Conservation (phyloP, 2,329 filamentous ascomycete genomes). For the Cladosporium sp. region DNA sequence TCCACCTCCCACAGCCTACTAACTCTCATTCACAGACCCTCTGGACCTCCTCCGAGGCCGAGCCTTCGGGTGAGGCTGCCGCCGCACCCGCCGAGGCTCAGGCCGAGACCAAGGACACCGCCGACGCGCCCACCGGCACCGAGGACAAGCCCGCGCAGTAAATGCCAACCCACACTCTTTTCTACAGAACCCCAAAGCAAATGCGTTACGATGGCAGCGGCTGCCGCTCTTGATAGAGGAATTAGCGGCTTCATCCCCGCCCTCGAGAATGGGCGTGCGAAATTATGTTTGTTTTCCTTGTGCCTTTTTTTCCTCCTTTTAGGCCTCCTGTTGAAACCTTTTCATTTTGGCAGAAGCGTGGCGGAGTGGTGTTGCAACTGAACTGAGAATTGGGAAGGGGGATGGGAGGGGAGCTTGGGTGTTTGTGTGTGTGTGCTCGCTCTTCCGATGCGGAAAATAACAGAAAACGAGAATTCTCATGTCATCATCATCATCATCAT, state of each 20-base stretch:
- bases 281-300: constrained; percentile 7
- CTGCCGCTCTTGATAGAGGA: constrained; percentile 3
- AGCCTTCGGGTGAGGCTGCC: constrained; percentile 59
- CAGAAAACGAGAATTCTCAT: too few species aligned
- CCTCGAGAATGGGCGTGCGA: constrained; percentile 1
- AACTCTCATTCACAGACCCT: constrained; percentile 67
- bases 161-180: constrained; percentile 13
- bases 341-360: constrained; percentile 10
- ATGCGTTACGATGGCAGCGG: constrained; percentile 13
- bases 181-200: constrained; percentile 3
- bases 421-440: constrained; percentile 11
- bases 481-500: constrained; percentile 11
- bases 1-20: not conserved
- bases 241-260: constrained; percentile 4
- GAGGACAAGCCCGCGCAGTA: constrained; percentile 44
- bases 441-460: too few species aligned
- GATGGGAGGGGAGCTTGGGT: constrained; percentile 3
- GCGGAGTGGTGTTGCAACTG: too few species aligned
- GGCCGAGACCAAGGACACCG: constrained; percentile 49
- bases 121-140: constrained; percentile 55
- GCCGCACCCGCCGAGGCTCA: constrained; percentile 44
- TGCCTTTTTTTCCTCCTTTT: constrained; percentile 8
- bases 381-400: not conserved
- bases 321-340: too few species aligned
- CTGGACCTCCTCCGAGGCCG: constrained; percentile 98